Evolutionary conservation across 495 filamentous ascomycete genomes (phyloP), one percentile per base, ranked within the genome.

Genomic region (Penicillium nucicola): DNA sequence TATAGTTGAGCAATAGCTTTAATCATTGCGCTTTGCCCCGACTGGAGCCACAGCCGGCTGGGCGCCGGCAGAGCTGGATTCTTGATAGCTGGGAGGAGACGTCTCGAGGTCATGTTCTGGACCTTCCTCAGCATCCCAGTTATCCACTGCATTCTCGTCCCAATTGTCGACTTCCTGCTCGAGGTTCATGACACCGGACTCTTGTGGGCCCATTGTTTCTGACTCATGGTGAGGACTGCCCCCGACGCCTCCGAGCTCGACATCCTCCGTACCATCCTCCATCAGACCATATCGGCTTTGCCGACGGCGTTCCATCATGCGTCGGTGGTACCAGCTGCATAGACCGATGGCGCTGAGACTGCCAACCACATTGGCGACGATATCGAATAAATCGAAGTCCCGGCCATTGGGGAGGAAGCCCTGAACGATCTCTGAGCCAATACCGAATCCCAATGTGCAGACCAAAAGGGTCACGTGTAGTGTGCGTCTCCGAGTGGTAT

Each of bases 291-390:
- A 78, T 53, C 85, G 87, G 36, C 82, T 82, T 61, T 83, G 72
- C 40, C 95, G 81, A 59, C 89, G 89, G 42, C 93, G 77, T 62
- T 97, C 91, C 41, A 98, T 74, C 95, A 97, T 97, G 34, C 93
- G 83, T 51, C 86, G 87, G 69, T 98, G 93, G 55, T 97, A 98
- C 86, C 88, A 90, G 47, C 82, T 83, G 60, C 88, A 92, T 23
- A 95, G 60, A 6, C 78, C 84, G 37, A 97, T 64, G 0, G 81
- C 90, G 2, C 73, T 71, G 13, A 86, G 66, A 48, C 85, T 90
- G 33, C 95, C 93, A 41, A 89, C 77, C 4, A 96, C 64, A 68
- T 97, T 97, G 65, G 91, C 92, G 43, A 91, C 68, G 31, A 97
- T 84, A 61, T 97, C 89, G 46, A 84, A 87, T 38, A 84, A 72